phyloP scores from a whole-genome alignment of 176 grass and related monocot genomes.

The Zizania latifolia region DNA sequence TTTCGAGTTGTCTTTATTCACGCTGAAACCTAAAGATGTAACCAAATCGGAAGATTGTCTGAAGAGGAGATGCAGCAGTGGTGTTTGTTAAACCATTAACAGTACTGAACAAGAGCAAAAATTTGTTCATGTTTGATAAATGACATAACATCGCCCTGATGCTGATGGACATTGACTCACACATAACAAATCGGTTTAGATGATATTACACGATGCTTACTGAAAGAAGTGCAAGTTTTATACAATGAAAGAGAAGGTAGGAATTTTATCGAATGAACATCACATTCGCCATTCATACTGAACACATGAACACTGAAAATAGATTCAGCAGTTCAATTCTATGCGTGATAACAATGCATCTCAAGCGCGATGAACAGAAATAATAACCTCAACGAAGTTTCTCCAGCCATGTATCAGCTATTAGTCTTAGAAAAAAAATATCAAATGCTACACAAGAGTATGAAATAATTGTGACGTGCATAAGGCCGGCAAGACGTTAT shows the following conservation, averaged over 20 bases:
- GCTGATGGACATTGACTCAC: too few relatives aligned
- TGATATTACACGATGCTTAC: too few relatives aligned
- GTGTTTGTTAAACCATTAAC: too few relatives aligned
- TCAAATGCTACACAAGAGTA: too few relatives aligned
- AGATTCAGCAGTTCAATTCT: neutral
- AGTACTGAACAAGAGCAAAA: too few relatives aligned
- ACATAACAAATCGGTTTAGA: too few relatives aligned
- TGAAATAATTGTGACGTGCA: neutral
- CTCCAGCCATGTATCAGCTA: neutral
- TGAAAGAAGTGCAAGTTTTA: neutral
- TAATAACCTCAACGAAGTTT: neutral
- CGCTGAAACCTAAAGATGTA: too few relatives aligned
- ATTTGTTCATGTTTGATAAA: too few relatives aligned
- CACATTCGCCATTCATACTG: neutral
- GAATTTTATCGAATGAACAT: neutral
- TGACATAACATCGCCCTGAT: too few relatives aligned
- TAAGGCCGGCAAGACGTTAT: neutral
- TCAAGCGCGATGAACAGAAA: neutral
- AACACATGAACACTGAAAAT: neutral
- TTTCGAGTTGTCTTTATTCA: too few relatives aligned
- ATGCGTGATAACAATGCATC: neutral
- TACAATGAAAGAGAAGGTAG: neutral
- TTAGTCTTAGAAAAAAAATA: neutral
- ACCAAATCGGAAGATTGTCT: too few relatives aligned
- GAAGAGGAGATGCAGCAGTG: too few relatives aligned